Conservation (phyloP, 1,284 basidiomycete species). For the Termitomyces sp. region DNA sequence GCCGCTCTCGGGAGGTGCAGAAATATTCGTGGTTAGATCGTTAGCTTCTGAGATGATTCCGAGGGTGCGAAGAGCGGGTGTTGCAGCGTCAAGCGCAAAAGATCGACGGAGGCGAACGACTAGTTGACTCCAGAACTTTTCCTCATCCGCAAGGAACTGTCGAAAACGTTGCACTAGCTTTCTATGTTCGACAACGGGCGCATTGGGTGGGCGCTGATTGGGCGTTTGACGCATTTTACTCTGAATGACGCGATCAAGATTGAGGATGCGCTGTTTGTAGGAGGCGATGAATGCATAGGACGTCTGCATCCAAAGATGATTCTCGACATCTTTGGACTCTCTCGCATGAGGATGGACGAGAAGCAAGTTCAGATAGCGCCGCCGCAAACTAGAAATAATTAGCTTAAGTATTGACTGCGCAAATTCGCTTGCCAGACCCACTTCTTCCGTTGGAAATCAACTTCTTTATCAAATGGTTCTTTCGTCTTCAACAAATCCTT, state of each 20-base stretch:
- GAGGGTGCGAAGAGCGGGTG: constrained; percentile 50
- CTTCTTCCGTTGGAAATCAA: constrained; percentile 83
- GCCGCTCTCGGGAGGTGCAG: constrained; percentile 18
- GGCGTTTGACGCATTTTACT: constrained; percentile 38
- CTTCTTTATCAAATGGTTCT: constrained; percentile 78
- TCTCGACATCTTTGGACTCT: constrained; percentile 79
- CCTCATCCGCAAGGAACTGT: constrained; percentile 81
- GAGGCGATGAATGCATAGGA: constrained; percentile 81
- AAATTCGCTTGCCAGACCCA: constrained; percentile 35
- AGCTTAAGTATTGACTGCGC: background rate
- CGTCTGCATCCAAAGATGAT: constrained; percentile 87
- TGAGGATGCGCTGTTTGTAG: constrained; percentile 74
- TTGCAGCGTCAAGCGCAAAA: constrained; percentile 61
- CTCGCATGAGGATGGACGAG: constrained; percentile 70
- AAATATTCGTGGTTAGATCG: constrained; percentile 23
- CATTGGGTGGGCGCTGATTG: constrained; percentile 34
- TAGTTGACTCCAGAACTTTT: constrained; percentile 82
- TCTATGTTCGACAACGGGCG: constrained; percentile 72
- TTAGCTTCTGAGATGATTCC: constrained; percentile 41
- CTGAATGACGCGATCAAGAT: constrained; percentile 60
- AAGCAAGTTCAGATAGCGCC: constrained; percentile 70
- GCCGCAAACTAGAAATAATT: constrained; percentile 55
- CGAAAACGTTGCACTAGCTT: constrained; percentile 85
- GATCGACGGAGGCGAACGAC: constrained; percentile 66
- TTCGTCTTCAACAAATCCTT: constrained; percentile 67